Base-by-base conservation (phyloP, 371 early-diverging fungal species). In the Syncephalastrum contaminatum region DNA sequence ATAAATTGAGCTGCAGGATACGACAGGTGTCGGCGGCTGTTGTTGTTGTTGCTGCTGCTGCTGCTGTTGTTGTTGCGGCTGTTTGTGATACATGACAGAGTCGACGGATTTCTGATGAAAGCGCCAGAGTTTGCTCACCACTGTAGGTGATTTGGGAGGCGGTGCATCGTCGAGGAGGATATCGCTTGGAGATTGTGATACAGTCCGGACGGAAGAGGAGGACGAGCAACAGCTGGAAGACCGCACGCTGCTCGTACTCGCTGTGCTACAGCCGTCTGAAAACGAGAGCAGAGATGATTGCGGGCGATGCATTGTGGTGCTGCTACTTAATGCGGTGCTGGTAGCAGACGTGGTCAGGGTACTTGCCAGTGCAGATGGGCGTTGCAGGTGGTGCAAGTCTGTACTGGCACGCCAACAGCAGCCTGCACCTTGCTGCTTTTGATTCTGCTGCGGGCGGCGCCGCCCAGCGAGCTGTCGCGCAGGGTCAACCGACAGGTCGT, bases 151-250 rank as follows among this genome's bases (percentile, higher is more conserved):
- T 30, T 30, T 30, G 36, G 36, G 36, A 30, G 36, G 36, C 10
- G 36, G 36, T 6, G 36, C 2, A 30, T 30, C 36, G 36, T 30
- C 36, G 36, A 30, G 36, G 36, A 30, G 36, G 36, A 30, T 30
- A 1, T 44, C 42, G 30, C 24, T 45, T 4, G 43, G 19, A 5
- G 24, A 16, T 18, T 48, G 25, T 4, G 56, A 18, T 15, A 55
- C 43, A 24, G 56, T 55, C 7, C 47, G 56, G 40, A 55, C 43
- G 14, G 56, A 55, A 15, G 56, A 55, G 21, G 56, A 55, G 2
- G 56, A 55, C 4, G 56, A 30, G 10, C 10, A 30, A 30, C 36
- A 30, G 12, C 36, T 30, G 36, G 36, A 55, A 7, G 43, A 42
- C 1, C 46, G 45, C 22, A 48, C 24, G 39, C 46, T 45, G 14